Evolutionary conservation across 2,329 filamentous ascomycete species (phyloP).

Genomic region (Calycina marina): DNA sequence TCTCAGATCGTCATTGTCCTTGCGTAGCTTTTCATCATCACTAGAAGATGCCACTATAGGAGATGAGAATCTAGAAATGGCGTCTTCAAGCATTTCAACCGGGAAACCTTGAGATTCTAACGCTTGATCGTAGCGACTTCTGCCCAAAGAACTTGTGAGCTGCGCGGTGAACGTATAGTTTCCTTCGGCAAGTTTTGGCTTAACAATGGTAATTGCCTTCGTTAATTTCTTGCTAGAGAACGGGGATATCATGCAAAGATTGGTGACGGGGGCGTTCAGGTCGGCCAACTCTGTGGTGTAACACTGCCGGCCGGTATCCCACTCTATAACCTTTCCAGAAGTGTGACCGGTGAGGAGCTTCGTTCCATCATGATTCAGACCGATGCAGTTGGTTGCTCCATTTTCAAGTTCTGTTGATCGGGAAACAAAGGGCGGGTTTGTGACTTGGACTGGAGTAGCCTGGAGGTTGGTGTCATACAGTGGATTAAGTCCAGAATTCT

Average conservation of each 20-base stretch:
- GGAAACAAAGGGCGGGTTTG: conserved; percentile 31
- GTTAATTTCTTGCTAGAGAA: conserved; percentile 31
- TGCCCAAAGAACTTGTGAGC: conserved; percentile 28
- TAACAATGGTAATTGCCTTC: conserved; percentile 51
- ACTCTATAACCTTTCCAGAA: conserved; percentile 63
- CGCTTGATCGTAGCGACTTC: conserved; percentile 9
- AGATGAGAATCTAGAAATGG: conserved; percentile 31
- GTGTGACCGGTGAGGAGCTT: conserved; percentile 67
- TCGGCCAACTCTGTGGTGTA: conserved; percentile 19
- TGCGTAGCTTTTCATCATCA: conserved; percentile 23
- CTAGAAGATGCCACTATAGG: conserved; percentile 19
- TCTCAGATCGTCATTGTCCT: conserved; percentile 31
- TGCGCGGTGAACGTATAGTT: conserved; percentile 54
- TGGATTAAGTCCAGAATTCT: conserved; percentile 28
- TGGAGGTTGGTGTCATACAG: conserved; percentile 32
- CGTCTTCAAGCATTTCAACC: conserved; percentile 31
- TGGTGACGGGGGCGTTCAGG: conserved; percentile 71
- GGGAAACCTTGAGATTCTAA: conserved; percentile 16
- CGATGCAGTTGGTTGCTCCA: conserved; percentile 40
- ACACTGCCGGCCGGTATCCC: conserved; percentile 46
- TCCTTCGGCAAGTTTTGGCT: conserved; percentile 57
- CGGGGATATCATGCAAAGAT: conserved; percentile 58
- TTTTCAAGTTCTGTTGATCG: conserved; percentile 35
- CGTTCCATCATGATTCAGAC: conserved; percentile 70
- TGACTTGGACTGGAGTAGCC: conserved; percentile 41